Base-by-base conservation (phyloP, 2,329 filamentous ascomycete genomes). In the Dactylonectria estremocensis region DNA sequence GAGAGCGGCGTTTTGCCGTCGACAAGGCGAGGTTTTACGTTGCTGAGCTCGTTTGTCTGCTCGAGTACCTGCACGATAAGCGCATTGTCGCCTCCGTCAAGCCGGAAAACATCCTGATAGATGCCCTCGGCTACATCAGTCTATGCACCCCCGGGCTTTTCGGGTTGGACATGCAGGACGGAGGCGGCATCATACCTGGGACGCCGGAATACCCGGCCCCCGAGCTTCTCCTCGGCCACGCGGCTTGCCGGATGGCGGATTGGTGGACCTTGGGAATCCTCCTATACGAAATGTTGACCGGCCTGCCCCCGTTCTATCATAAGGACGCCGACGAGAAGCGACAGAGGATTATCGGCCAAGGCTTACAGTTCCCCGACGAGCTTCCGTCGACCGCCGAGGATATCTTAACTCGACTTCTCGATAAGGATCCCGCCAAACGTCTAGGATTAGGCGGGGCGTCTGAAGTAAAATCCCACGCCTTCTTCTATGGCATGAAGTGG, bases 281-380 rank as follows among this genome's bases (percentile, higher is more conserved):
- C 61, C 89, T 98, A 31, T 98, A 98, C 81, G 95, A 98, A 85
- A 98, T 98, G 95, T 86, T 98, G 86, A 98, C 95, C 63, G 95
- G 95, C 61, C 86, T 98, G 50, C 95, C 95, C 37, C 95, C 95
- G 0, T 98, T 98, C 84, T 98, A 98, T 83, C 95, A 98, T 76
- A 95, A 98, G 83, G 97, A 97, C 83, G 97, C 94, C 64, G 98
- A 98, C 81, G 95, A 98, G 83, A 98, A 97, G 95, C 98, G 98
- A 82, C 92, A 95, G 80, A 98, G 98, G 88, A 98, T 98, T 76
- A 85, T 98, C 53, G 94, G 95, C 64, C 95, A 98, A 81, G 95
- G 95, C 31, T 87, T 98, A 59, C 94, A 97, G 79, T 98, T 98
- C 88, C 95, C 95, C 18, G 95, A 98, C 74, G 90, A 97, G 43